Evolutionary conservation across 140 eudicot genomes (phyloP).

Genomic region (Bidens hawaiensis): DNA sequence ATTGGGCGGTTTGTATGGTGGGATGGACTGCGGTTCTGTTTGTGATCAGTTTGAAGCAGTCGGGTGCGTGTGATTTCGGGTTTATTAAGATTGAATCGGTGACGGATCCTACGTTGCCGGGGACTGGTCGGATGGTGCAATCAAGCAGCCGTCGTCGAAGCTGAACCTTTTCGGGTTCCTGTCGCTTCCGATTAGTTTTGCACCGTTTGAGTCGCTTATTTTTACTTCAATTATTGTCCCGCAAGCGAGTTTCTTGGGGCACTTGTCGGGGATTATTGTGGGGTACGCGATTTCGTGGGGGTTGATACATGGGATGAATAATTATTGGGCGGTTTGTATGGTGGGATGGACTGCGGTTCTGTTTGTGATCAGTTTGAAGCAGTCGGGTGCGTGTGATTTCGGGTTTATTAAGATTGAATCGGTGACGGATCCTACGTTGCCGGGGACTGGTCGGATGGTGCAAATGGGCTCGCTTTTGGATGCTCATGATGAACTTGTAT

Average conservation of each 20-base stretch:
- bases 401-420: constrained; percentile 83
- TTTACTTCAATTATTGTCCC: constrained; percentile 94
- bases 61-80: constrained; percentile 88
- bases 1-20: constrained; percentile 81
- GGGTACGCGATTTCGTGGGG: constrained; percentile 95
- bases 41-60: constrained; percentile 81
- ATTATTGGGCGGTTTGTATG: constrained; percentile 84
- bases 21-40: constrained; percentile 79
- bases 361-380: constrained; percentile 74
- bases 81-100: constrained; percentile 90
- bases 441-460: constrained; percentile 74
- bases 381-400: constrained; percentile 68
- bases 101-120: constrained; percentile 74
- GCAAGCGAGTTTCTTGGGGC: constrained; percentile 96
- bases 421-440: constrained; percentile 71
- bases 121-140: constrained; percentile 89
- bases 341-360: constrained; percentile 76
- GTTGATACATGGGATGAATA: constrained; percentile 86
- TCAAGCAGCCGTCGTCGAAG: constrained; percentile 81
- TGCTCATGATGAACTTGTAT: constrained; percentile 63
- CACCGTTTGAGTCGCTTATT: constrained; percentile 87
- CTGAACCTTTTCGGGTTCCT: constrained; percentile 85
- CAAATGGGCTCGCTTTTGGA: constrained; percentile 57
- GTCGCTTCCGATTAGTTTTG: constrained; percentile 93
- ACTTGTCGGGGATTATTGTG: constrained; percentile 79